A percentile compares a stretch with the other conserved stretches of the same genome.
These are phyloP conservation scores for Rhododendron kiyosumense DNA, from an alignment of 148 eudicot species.

Conservation along the genomic window DNA sequence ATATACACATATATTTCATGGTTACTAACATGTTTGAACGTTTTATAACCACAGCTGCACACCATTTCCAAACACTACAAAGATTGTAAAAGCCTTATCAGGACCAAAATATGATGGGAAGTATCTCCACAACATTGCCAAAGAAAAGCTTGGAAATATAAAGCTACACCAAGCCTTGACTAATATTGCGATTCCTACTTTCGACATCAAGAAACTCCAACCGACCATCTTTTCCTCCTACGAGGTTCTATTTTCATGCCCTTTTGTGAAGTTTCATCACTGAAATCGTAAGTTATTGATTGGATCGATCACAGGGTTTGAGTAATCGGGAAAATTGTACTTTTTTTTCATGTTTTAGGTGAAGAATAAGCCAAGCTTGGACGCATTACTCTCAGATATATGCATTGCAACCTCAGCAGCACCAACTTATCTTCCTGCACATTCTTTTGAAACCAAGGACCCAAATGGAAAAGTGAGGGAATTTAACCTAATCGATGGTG, in stretches of 20 bases:
- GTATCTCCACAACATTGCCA: slow-evolving; percentile 1
- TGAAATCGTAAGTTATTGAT: not conserved
- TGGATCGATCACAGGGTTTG: not conserved
- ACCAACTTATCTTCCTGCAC: slow-evolving; percentile 14
- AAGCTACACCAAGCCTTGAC: slow-evolving; percentile 9
- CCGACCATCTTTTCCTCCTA: slow-evolving; percentile 9
- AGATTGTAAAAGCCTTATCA: not conserved
- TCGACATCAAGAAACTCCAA: slow-evolving; percentile 15
- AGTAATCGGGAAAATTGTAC: not conserved
- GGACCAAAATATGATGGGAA: slow-evolving; percentile 17
- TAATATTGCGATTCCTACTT: slow-evolving; percentile 14
- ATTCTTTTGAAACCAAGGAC: slow-evolving; percentile 2
- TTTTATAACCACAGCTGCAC: not conserved
- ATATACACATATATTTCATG: not conserved
- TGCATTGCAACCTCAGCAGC: slow-evolving; percentile 15
- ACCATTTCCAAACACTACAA: not conserved
- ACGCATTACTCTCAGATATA: slow-evolving; percentile 9
- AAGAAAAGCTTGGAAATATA: slow-evolving; percentile 5
- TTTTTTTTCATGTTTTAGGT: not conserved
- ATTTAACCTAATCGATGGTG: slow-evolving; percentile 8
- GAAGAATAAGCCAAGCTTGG: slow-evolving; percentile 4
- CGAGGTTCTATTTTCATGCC: slow-evolving; percentile 1
- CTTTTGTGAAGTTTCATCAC: not conserved
- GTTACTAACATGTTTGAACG: not conserved
- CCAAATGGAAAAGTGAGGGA: slow-evolving; percentile 6